Percentiles rank a stretch among this genome's conserved stretches.
Evolutionary conservation across 73 alveolate genomes (phyloP).

Genomic region (Breviolum minutum): DNA sequence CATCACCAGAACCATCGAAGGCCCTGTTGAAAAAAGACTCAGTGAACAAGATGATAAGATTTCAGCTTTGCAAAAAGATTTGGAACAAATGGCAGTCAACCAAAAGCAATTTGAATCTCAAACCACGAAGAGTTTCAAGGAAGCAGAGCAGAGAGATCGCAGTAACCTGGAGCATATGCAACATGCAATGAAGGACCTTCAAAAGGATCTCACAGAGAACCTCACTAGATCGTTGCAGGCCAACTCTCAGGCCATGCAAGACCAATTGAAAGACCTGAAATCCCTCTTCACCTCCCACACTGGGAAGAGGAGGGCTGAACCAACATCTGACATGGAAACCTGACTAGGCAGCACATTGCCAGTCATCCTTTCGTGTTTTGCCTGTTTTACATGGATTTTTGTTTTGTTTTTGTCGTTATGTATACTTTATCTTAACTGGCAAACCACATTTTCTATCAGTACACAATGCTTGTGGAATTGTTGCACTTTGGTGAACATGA

Average conservation of each 20-base stretch:
- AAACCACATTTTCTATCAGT: neutral
- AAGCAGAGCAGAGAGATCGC: neutral
- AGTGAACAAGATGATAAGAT: neutral
- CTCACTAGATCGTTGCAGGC: neutral
- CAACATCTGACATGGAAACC: neutral
- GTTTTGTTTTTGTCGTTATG: neutral
- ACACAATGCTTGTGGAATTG: neutral
- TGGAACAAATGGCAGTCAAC: too few species aligned
- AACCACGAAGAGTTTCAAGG: neutral
- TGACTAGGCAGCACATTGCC: neutral
- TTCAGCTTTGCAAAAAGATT: neutral
- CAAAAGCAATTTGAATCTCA: neutral
- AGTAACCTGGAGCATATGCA: neutral
- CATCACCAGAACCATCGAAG: neutral
- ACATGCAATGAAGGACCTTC: neutral
- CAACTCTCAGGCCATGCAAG: neutral
- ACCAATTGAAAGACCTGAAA: neutral
- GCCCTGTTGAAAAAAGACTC: neutral
- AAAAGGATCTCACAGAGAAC: neutral
- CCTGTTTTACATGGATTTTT: neutral
- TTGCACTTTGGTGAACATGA: too few species aligned
- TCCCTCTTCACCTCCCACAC: neutral
- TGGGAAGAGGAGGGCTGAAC: neutral
- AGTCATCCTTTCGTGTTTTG: too few species aligned
- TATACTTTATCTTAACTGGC: neutral